phyloP scores from a whole-genome alignment of 495 filamentous ascomycete genomes.

The Tuber umbilicatum region DNA sequence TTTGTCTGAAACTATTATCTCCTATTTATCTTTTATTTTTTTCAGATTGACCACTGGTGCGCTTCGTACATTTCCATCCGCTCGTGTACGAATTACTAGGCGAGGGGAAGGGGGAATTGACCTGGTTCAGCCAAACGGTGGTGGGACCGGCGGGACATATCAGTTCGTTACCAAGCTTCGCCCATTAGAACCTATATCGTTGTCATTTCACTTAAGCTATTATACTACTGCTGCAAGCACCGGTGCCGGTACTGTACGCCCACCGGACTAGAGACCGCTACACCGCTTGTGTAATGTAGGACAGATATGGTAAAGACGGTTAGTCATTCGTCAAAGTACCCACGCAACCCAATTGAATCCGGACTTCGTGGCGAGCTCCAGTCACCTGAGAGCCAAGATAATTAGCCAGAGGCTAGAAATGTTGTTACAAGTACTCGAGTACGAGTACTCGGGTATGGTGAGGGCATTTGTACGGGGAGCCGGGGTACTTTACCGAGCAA shows the following conservation, averaged over 20 bases:
- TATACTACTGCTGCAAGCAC: neutral
- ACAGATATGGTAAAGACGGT: neutral
- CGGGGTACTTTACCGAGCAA: no score
- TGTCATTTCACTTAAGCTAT: neutral
- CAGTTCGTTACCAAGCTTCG: neutral
- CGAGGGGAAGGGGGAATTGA: neutral
- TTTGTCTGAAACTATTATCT: no score
- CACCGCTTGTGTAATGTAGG: neutral
- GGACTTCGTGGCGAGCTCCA: neutral
- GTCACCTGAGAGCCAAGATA: no score
- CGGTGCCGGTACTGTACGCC: neutral
- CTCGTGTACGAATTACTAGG: neutral
- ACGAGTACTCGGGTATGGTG: no score
- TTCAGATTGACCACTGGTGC: neutral
- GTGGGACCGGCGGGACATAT: neutral
- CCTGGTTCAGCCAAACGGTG: neutral
- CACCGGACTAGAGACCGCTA: neutral
- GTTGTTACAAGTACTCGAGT: no score
- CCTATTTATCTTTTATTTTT: no score
- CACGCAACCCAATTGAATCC: neutral
- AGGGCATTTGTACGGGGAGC: no score
- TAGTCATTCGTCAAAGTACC: neutral
- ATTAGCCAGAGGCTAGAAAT: neutral
- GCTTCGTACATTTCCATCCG: neutral
- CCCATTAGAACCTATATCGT: neutral